These are phyloP conservation scores for Rhodotorula sphaerocarpa DNA, from an alignment of 768 basidiomycete species.

Conservation along the genomic window DNA sequence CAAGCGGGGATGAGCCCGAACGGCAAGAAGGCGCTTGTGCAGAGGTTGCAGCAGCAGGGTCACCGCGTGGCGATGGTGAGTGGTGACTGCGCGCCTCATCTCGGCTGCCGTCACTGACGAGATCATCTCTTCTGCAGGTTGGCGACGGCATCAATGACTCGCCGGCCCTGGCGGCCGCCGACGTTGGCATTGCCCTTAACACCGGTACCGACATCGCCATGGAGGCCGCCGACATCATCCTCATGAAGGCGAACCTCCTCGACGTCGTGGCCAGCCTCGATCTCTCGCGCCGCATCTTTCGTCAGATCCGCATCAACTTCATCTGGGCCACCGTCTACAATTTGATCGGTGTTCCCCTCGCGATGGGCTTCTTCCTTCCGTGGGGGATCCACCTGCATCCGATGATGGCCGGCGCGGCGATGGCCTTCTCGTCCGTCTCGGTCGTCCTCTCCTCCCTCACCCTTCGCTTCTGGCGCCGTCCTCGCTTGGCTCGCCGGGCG, in stretches of 20 bases:
- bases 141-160: conserved; percentile 99
- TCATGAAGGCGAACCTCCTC: conserved; percentile 92
- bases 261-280: conserved; percentile 96
- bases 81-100: conserved; percentile 11
- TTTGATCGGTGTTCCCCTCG: conserved; percentile 64
- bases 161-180: conserved; percentile 88
- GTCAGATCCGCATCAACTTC: conserved; percentile 83
- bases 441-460: conserved; percentile 85
- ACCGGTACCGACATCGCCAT: conserved; percentile 95
- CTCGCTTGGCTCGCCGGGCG: conserved; percentile 21
- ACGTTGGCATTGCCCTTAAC: conserved; percentile 91
- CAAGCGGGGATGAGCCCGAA: conserved; percentile 91
- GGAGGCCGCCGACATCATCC: conserved; percentile 94
- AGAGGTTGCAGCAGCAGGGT: conserved; percentile 66
- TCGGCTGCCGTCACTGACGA: background rate
- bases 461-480: conserved; percentile 65
- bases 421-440: conserved; percentile 95
- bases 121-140: conserved; percentile 51
- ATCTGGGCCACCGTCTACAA: conserved; percentile 77
- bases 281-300: conserved; percentile 78
- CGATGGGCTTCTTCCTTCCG: conserved; percentile 93
- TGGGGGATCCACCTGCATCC: conserved; percentile 88
- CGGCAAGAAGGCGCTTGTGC: conserved; percentile 79
- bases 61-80: conserved; percentile 73
- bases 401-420: conserved; percentile 96